Conservation (phyloP, 768 basidiomycete species). For the Rossbeevera mucosa region DNA sequence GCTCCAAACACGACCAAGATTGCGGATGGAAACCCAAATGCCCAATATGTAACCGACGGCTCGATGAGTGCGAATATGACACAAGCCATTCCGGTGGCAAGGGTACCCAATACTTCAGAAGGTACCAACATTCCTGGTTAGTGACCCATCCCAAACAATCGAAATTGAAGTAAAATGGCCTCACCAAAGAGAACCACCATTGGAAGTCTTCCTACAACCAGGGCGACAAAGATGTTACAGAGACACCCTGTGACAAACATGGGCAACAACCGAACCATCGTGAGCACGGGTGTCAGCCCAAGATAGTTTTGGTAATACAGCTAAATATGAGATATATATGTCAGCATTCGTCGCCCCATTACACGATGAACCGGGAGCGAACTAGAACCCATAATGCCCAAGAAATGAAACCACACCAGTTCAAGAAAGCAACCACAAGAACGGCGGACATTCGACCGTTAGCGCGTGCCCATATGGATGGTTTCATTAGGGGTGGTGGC, state of each 20-base stretch:
- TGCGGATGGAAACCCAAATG: constrained; percentile 66
- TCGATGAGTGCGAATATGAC: constrained; percentile 67
- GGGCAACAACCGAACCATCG: constrained; percentile 65
- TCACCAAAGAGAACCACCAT: constrained; percentile 56
- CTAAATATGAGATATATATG: constrained; percentile 29
- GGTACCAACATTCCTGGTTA: neutral
- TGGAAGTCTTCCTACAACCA: constrained; percentile 51
- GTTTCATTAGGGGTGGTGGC: constrained; percentile 62
- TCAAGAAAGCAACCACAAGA: constrained; percentile 57
- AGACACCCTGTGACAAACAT: constrained; percentile 65
- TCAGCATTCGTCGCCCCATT: neutral
- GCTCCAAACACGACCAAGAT: constrained; percentile 65
- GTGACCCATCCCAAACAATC: neutral
- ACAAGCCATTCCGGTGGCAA: constrained; percentile 52
- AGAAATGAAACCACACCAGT: constrained; percentile 53
- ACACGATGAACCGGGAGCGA: neutral
- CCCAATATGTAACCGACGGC: constrained; percentile 61
- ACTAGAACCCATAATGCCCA: constrained; percentile 53
- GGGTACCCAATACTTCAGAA: constrained; percentile 45
- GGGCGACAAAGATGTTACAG: constrained; percentile 62
- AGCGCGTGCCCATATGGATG: constrained; percentile 53
- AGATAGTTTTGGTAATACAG: constrained; percentile 70
- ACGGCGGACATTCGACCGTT: constrained; percentile 36
- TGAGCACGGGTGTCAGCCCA: constrained; percentile 47
- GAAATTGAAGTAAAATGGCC: neutral